A percentile compares a stretch with the other conserved stretches of the same genome.
phyloP scores from a whole-genome alignment of 768 basidiomycete species.

The Suillus weaverae region DNA sequence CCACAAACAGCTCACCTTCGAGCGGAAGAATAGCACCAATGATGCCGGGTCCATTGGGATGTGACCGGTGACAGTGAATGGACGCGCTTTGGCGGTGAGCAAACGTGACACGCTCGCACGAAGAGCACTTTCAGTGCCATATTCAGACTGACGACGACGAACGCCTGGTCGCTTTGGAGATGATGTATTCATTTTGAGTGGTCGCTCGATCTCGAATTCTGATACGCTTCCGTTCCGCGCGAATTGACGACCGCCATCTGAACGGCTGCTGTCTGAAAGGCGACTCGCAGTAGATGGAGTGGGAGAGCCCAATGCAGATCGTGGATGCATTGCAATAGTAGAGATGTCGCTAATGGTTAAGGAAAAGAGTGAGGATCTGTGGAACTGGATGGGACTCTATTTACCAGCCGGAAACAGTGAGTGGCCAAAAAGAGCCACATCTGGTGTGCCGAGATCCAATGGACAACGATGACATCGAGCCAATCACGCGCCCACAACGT shows the following conservation, averaged over 20 bases:
- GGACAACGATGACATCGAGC: constrained; percentile 29
- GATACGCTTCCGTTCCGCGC: constrained; percentile 43
- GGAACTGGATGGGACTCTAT: constrained; percentile 22
- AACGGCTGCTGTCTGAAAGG: constrained; percentile 40
- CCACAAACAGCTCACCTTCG: constrained; percentile 52
- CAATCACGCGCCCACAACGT: constrained; percentile 35
- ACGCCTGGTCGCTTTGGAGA: constrained; percentile 32
- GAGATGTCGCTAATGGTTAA: constrained; percentile 9
- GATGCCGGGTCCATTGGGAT: constrained; percentile 70
- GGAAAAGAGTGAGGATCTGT: constrained; percentile 14
- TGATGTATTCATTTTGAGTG: constrained; percentile 34
- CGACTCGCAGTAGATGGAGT: constrained; percentile 36
- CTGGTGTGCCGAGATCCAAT: constrained; percentile 29
- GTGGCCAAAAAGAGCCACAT: constrained; percentile 35
- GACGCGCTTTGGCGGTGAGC: constrained; percentile 56
- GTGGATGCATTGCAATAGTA: constrained; percentile 26
- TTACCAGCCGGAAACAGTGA: constrained; percentile 28
- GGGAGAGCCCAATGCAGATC: constrained; percentile 33
- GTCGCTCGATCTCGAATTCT: constrained; percentile 70
- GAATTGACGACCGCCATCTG: constrained; percentile 34
- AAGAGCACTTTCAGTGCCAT: constrained; percentile 53
- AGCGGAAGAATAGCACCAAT: constrained; percentile 74
- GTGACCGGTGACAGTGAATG: constrained; percentile 65
- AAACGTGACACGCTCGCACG: constrained; percentile 56
- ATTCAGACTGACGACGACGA: constrained; percentile 41